Evolutionary conservation across 148 eudicot species (phyloP), one percentile per base, ranked within the genome.

Genomic region (Silene uniflora): DNA sequence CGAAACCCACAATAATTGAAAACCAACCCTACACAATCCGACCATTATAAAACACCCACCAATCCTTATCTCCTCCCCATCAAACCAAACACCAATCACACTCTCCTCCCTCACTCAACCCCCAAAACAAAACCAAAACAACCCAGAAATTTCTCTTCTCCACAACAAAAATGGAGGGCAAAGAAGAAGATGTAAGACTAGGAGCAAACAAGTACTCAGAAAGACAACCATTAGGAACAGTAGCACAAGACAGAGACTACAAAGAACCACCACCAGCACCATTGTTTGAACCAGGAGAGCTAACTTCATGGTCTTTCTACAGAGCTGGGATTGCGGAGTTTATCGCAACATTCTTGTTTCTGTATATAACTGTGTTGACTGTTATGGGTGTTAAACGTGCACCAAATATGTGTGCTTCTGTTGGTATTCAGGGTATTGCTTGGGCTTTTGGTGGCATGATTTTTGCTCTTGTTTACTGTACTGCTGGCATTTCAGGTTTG

Each of bases 231-330:
- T 66, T 89, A 0, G 93, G 93, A 1, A 89, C 93, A 32, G 88
- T 85, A 23, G 93, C 92, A 7, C 92, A 89, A 67, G 93, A 89
- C 80, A 87, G 84, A 67, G 93, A 89, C 84, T 89, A 89, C 91
- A 83, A 47, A 21, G 89, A 87, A 76, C 87, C 87, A 16, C 89
- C 89, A 11, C 83, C 89, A 8, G 89, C 89, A 3, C 89, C 89
- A 9, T 52, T 87, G 21, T 87, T 87, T 24, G 89, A 87, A 73
- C 86, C 87, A 0, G 86, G 86, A 0, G 89, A 87, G 67, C 81
- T 87, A 1, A 78, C 83, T 5, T 87, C 89, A 0, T 87, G 89
- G 89, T 84, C 89, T 0, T 87, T 87, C 23, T 87, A 87, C 75
- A 73, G 89, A 25, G 89, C 89, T 0, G 87, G 87, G 13, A 87